Conservation (phyloP, 2,329 filamentous ascomycete genomes). For the Xylariales sp. region DNA sequence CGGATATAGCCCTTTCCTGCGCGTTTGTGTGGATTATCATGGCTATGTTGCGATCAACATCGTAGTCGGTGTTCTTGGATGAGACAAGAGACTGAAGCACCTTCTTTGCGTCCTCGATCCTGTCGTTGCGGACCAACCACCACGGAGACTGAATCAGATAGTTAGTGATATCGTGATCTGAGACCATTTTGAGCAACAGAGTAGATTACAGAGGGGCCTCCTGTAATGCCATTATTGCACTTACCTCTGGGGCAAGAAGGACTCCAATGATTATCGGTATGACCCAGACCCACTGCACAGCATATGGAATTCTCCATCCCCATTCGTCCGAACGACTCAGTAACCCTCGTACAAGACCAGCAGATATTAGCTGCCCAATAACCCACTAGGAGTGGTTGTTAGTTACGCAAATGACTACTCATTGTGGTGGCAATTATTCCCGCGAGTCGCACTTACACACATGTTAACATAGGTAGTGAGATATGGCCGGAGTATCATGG, state of each 20-base stretch:
- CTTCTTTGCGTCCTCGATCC: background rate
- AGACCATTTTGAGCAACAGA: too few species aligned
- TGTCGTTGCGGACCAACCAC: slow-evolving; percentile 29
- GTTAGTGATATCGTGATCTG: too few species aligned
- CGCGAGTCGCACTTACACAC: slow-evolving; percentile 17
- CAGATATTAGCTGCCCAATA: slow-evolving; percentile 35
- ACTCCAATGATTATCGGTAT: slow-evolving; percentile 32
- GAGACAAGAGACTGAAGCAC: background rate
- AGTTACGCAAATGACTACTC: background rate
- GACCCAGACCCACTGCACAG: slow-evolving; percentile 40
- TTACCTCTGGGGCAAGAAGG: slow-evolving; percentile 34
- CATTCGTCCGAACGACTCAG: slow-evolving; percentile 26
- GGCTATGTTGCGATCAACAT: slow-evolving; percentile 6
- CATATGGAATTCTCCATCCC: slow-evolving; percentile 39
- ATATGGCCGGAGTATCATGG: slow-evolving; percentile 22
- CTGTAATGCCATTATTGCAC: too few species aligned
- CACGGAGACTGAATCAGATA: slow-evolving; percentile 30
- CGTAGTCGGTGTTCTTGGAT: background rate
- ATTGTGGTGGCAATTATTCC: too few species aligned
- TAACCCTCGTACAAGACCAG: slow-evolving; percentile 33
- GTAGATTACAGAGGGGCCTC: too few species aligned
- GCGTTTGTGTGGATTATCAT: slow-evolving; percentile 9
- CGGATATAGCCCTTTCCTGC: slow-evolving; percentile 2
- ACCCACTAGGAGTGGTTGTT: slow-evolving; percentile 25
- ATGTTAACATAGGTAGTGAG: slow-evolving; percentile 41